Conservation (phyloP, 176 grass and related monocot species). For the Luzula sylvatica region DNA sequence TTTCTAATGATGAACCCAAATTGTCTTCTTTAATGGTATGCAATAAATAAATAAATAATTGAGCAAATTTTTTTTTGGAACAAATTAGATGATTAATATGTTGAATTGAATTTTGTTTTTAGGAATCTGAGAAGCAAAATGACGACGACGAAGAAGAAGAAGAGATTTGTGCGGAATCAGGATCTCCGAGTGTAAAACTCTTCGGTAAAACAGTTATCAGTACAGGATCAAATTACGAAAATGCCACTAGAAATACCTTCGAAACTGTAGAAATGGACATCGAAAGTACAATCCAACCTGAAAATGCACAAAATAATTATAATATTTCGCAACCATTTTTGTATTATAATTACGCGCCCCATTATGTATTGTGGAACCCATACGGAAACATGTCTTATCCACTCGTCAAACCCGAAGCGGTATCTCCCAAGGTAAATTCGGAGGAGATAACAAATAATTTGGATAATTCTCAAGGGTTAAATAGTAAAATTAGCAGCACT, state of each 20-base stretch:
- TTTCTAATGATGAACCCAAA: conserved; percentile 12
- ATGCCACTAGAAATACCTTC: conserved; percentile 17
- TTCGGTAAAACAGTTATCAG: conserved; percentile 59
- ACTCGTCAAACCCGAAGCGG: conserved; percentile 12
- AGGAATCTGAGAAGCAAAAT: conserved; percentile 4
- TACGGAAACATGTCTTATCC: conserved; percentile 14
- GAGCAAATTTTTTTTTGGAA: conserved; percentile 7
- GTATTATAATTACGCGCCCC: conserved; percentile 20
- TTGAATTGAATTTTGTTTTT: conserved; percentile 3
- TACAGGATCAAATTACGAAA: conserved; percentile 15
- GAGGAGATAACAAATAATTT: conserved; percentile 11
- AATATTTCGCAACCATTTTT: conserved; percentile 28
- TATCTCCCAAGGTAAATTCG: conserved; percentile 1
- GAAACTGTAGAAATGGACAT: conserved; percentile 16
- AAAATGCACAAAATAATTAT: conserved; percentile 27
- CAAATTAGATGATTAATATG: background rate
- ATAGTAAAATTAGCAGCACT: background rate
- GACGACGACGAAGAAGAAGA: conserved; percentile 22
- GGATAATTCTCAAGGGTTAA: conserved; percentile 28
- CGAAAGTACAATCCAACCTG: conserved; percentile 7
- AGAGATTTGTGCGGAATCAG: conserved; percentile 13
- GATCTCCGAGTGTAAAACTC: conserved; percentile 38
- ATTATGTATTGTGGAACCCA: conserved; percentile 29
- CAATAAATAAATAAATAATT: background rate
- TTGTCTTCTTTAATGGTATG: conserved; percentile 28